Evolutionary conservation across 2,329 filamentous ascomycete species (phyloP).

Genomic region (Trichothecium sympodiale): DNA sequence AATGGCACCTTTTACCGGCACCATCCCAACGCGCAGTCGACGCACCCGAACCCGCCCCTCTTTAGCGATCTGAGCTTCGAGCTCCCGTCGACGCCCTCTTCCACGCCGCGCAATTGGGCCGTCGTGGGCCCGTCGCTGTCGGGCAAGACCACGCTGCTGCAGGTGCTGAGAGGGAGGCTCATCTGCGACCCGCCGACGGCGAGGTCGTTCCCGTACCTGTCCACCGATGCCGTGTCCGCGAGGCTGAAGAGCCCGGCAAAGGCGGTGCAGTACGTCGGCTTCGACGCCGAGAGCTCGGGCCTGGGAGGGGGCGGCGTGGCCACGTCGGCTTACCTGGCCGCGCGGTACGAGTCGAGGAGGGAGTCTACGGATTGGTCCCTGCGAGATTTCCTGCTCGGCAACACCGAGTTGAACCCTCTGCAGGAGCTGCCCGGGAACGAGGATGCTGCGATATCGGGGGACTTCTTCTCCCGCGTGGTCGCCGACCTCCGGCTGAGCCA

Average conservation of each 20-base stretch:
- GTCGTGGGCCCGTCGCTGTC: conserved; percentile 69
- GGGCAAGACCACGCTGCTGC: conserved; percentile 73
- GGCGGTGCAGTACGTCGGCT: conserved; percentile 84
- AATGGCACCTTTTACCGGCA: conserved; percentile 77
- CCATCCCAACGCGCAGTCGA: conserved; percentile 46
- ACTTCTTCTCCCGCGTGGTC: conserved; percentile 51
- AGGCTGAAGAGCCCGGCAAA: conserved; percentile 46
- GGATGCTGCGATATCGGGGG: conserved; percentile 35
- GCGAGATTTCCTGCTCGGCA: conserved; percentile 67
- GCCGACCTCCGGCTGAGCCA: conserved; percentile 55
- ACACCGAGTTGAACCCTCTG: conserved; percentile 71
- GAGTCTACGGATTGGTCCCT: conserved; percentile 85
- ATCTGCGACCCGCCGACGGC: conserved; percentile 66
- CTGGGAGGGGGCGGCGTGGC: conserved; percentile 38
- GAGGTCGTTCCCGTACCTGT: conserved; percentile 68
- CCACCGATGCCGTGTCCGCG: conserved; percentile 45
- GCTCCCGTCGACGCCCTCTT: conserved; percentile 43
- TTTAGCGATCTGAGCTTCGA: conserved; percentile 63
- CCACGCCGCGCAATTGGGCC: conserved; percentile 59
- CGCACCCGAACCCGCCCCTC: conserved; percentile 55
- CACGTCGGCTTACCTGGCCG: conserved; percentile 75
- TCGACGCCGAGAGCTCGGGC: conserved; percentile 59
- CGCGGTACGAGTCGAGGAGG: conserved; percentile 77
- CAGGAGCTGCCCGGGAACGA: conserved; percentile 27
- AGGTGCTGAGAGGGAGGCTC: conserved; percentile 65